These are phyloP conservation scores for Xylariaceae sp. DNA, from an alignment of 2,329 filamentous ascomycete genomes.

Conservation along the genomic window DNA sequence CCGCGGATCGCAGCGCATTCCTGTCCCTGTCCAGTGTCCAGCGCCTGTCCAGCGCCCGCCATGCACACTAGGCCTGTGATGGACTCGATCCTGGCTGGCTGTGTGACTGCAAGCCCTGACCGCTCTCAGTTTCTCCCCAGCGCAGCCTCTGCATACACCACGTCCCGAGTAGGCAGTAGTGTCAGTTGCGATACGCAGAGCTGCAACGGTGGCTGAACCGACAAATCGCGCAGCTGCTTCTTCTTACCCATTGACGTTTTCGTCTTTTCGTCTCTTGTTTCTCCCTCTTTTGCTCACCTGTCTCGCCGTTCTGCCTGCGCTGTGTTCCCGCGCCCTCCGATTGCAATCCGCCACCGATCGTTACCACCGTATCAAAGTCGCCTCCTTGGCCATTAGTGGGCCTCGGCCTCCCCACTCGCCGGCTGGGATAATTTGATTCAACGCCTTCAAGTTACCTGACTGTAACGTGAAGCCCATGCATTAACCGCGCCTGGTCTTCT, in stretches of 20 bases:
- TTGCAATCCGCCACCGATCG: background rate
- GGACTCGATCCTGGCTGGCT: background rate
- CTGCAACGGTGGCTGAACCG: background rate
- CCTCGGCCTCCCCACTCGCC: slow-evolving; percentile 12
- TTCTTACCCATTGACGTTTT: background rate
- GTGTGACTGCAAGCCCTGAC: background rate
- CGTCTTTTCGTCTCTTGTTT: background rate
- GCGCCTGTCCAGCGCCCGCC: too few species aligned
- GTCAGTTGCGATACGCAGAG: background rate
- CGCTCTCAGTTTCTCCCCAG: slow-evolving; percentile 3
- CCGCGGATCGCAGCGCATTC: too few species aligned
- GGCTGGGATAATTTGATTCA: slow-evolving; percentile 7
- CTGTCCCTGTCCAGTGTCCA: too few species aligned
- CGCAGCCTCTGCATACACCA: background rate
- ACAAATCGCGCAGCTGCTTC: slow-evolving; percentile 14
- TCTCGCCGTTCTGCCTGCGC: background rate
- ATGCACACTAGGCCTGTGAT: too few species aligned
- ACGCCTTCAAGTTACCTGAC: background rate
- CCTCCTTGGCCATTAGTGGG: slow-evolving; percentile 4
- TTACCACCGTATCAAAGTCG: background rate
- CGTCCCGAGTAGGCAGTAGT: too few species aligned
- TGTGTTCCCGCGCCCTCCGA: background rate
- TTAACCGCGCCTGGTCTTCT: background rate
- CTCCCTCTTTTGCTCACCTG: background rate
- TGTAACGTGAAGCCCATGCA: background rate